Evolutionary conservation across 202 grass and related monocot species (phyloP).

Genomic region (Elaeis oleifera): DNA sequence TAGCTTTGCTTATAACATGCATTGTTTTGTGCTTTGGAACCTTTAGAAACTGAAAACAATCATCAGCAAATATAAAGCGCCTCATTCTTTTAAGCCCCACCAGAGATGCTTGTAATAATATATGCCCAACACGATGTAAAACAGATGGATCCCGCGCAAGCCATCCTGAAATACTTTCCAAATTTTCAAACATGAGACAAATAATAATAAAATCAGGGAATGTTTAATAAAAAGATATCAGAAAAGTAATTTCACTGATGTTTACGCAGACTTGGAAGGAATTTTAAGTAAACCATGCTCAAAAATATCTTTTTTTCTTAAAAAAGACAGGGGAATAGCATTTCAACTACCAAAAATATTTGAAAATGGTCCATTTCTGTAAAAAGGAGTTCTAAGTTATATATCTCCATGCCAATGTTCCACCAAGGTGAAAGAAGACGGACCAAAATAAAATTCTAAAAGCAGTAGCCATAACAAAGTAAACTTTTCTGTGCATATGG

Average conservation of each 20-base stretch:
- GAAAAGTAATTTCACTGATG: too few relatives aligned
- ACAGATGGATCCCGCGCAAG: slow-evolving; percentile 73
- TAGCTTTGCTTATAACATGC: slow-evolving; percentile 65
- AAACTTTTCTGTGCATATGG: too few relatives aligned
- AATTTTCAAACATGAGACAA: neutral
- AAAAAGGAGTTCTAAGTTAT: neutral
- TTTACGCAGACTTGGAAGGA: too few relatives aligned
- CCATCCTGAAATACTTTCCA: slow-evolving; percentile 53
- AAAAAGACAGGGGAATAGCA: too few relatives aligned
- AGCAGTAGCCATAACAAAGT: neutral
- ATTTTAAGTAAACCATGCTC: too few relatives aligned
- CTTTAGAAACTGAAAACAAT: slow-evolving; percentile 69
- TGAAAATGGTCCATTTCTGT: too few relatives aligned
- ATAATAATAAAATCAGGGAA: too few relatives aligned
- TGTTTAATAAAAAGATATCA: neutral
- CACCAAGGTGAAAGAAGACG: neutral
- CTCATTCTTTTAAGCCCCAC: slow-evolving; percentile 49
- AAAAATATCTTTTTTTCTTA: too few relatives aligned
- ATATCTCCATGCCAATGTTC: neutral
- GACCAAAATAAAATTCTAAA: neutral
- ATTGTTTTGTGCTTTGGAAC: slow-evolving; percentile 64
- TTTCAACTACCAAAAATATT: too few relatives aligned
- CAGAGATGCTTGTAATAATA: slow-evolving; percentile 50
- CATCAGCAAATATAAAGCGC: slow-evolving; percentile 73
- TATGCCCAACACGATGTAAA: slow-evolving; percentile 61